Conservation (phyloP, 2,329 filamentous ascomycete species). For the Phoma sp. region DNA sequence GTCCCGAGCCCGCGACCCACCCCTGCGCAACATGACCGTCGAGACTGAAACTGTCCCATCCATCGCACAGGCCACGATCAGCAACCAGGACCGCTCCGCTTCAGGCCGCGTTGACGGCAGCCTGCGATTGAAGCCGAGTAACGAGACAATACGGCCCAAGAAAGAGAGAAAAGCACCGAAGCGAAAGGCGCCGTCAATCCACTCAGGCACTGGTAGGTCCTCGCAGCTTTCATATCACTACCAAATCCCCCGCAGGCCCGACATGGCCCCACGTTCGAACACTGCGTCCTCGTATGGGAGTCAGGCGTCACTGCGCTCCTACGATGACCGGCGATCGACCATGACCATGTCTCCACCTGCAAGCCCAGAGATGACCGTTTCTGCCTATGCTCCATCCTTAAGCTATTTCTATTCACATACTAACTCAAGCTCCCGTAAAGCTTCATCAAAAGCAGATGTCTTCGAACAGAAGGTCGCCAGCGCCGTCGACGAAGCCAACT, state of each 20-base stretch:
- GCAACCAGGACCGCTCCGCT: constrained; percentile 62
- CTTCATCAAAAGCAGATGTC: constrained; percentile 94
- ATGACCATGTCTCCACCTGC: constrained; percentile 35
- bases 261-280: constrained; percentile 32
- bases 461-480: constrained; percentile 97
- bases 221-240: constrained; percentile 46
- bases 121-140: constrained; percentile 84
- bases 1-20: constrained; percentile 72
- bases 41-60: constrained; percentile 96
- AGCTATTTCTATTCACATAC: constrained; percentile 46
- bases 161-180: constrained; percentile 86
- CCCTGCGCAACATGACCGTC: constrained; percentile 90
- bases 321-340: constrained; percentile 39
- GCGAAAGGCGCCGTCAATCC: constrained; percentile 77
- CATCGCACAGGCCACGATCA: constrained; percentile 81
- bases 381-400: constrained; percentile 34
- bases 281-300: constrained; percentile 41
- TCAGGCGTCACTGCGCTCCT: constrained; percentile 39
- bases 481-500: constrained; percentile 94
- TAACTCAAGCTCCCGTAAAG: constrained; percentile 58
- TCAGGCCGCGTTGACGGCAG: constrained; percentile 74
- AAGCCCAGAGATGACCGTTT: constrained; percentile 37
- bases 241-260: constrained; percentile 35
- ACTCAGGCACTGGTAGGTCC: constrained; percentile 75
- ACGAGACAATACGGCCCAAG: constrained; percentile 93